Conservation (phyloP, 225 moss, liverwort and hornwort genomes). For the Bryum argenteum region DNA sequence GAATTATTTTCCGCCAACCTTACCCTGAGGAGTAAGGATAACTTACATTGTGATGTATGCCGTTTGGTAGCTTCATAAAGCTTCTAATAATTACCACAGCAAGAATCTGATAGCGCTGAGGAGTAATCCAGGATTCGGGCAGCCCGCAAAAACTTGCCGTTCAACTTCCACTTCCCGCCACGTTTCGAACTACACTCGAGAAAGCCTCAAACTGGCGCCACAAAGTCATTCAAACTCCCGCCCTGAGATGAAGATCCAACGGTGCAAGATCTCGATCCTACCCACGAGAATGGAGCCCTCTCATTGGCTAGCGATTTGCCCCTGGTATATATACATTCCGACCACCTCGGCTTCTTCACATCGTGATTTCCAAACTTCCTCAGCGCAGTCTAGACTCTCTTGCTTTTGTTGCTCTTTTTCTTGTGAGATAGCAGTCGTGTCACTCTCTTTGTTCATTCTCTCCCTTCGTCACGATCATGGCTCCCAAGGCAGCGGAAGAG, state of each 20-base stretch:
- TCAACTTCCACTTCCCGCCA: too few species aligned
- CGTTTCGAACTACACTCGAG: not conserved
- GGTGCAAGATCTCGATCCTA: not conserved
- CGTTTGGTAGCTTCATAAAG: too few species aligned
- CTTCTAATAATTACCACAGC: too few species aligned
- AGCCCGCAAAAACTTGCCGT: too few species aligned
- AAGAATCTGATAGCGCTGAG: too few species aligned
- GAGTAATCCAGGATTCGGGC: too few species aligned
- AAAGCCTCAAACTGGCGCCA: not conserved
- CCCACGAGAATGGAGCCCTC: not conserved
- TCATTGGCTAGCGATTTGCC: not conserved
- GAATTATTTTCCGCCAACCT: too few species aligned
- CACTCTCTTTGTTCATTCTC: fast-evolving
- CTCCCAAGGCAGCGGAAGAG: slow-evolving; percentile 51
- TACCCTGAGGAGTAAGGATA: too few species aligned
- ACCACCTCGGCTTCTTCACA: fast-evolving
- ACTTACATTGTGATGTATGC: too few species aligned
- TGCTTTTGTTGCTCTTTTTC: too few species aligned
- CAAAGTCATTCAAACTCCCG: not conserved
- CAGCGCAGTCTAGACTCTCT: too few species aligned
- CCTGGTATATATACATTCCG: not conserved
- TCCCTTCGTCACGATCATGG: slow-evolving; percentile 24
- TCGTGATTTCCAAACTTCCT: fast-evolving
- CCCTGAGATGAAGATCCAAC: slow-evolving; percentile 36
- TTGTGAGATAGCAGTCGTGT: too few species aligned